Evolutionary conservation across 345 rosid species (phyloP).

Genomic region (thale cress (Arabidopsis thaliana)): DNA sequence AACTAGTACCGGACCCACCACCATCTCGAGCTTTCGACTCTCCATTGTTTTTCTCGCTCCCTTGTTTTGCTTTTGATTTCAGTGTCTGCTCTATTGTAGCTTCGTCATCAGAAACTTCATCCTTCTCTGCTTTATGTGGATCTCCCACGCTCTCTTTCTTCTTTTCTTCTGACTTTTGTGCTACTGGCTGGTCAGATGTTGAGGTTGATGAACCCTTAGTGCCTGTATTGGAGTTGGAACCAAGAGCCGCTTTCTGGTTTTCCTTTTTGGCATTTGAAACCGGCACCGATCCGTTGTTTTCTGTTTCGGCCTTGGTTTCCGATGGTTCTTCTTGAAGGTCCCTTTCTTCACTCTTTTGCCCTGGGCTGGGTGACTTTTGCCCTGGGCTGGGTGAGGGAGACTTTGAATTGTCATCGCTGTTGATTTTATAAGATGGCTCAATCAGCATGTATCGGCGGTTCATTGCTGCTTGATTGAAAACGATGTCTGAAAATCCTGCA

Average conservation of each 20-base stretch:
- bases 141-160: constrained; percentile 41
- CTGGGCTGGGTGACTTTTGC: constrained; percentile 46
- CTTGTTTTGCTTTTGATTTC: constrained; percentile 38
- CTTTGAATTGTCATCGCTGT: constrained; percentile 60
- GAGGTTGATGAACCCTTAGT: constrained; percentile 17
- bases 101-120: constrained; percentile 35
- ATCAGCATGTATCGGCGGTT: constrained; percentile 69
- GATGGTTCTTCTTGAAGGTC: constrained; percentile 54
- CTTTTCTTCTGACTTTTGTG: constrained; percentile 44
- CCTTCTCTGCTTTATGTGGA: constrained; percentile 34
- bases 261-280: constrained; percentile 47
- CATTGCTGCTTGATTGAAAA: constrained; percentile 56
- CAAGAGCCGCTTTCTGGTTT: constrained; percentile 37
- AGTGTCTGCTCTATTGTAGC: constrained; percentile 26
- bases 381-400: constrained; percentile 51
- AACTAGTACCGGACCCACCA: constrained; percentile 47
- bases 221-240: constrained; percentile 38
- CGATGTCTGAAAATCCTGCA: constrained; percentile 64
- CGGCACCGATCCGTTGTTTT: constrained; percentile 43
- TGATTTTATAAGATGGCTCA: constrained; percentile 80
- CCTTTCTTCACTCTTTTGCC: constrained; percentile 54
- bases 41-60: constrained; percentile 30
- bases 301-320: constrained; percentile 37
- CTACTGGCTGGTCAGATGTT: constrained; percentile 17
- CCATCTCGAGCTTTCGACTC: constrained; percentile 28